Base-by-base conservation (phyloP, 2,329 filamentous ascomycete genomes). In the Alternaria brassicicola region DNA sequence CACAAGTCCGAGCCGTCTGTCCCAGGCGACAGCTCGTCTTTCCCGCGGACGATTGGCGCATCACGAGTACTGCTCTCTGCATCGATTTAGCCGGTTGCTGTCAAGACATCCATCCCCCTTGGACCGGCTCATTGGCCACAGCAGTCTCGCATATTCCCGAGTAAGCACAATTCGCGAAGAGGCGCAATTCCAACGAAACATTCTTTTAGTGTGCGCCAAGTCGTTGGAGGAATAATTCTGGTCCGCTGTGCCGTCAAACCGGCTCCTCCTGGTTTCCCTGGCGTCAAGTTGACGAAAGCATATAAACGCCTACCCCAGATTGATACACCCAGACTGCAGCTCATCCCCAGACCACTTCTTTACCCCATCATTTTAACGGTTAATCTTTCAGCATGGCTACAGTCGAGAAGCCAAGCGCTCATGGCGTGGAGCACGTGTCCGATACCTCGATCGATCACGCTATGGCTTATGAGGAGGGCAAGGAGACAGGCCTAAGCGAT, bases 391-490 rank as follows among this genome's bases (percentile, higher is more conserved):
- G 17, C 17, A 68, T 68, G 66, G 61, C 64, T 39, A 53, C 46
- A 30, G 57, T 25, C 45, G 60, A 67, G 50, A 68, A 68, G 43
- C n/a, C 55, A 9, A 59, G 31, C 26, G 52, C 55, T 15, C 52
- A 52, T 28, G 51, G 52, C 21, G n/a, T 59, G 12, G 66, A 66
- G 55, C 53, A 55, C 10, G 45, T 51, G 12, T 61, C 63, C 43
- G 54, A 66, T 30, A 59, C 36, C 23, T 67, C 62, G 2, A 35
- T 39, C 4, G 59, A 52, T 30, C 59, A 57, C 47, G 62, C 62
- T 15, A 46, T 64, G n/a, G 64, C 66, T 17, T 63, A 62, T 33
- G 66, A 68, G 45, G 64, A 66, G 35, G 64, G 66, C 41, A 65
- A 65, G 21, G 61, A 63, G 9, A 36, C 39, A 8, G 59, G 50